Evolutionary conservation across 371 early-diverging fungal genomes (phyloP), one percentile per base, ranked within the genome.

Genomic region (Mucor irregularis): DNA sequence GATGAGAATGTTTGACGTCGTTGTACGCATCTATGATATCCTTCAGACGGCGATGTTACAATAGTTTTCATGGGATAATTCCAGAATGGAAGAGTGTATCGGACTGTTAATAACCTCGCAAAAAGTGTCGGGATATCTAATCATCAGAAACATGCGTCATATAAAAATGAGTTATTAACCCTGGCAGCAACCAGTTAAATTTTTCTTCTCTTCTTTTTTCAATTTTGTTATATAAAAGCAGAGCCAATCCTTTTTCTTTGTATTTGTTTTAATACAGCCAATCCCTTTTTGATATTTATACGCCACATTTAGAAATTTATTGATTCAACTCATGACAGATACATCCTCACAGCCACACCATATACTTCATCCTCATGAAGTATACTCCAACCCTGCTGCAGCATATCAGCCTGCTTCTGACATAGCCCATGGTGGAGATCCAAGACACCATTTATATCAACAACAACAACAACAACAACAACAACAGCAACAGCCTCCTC

Each of bases 301-400:
- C 43, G 30, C 47, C 25, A 34, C 58, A 43, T 30, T 35, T 34
- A 26, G 16, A 48, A 35, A 35, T 37, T 40, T 42, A 55, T 55
- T 54, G 55, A 49, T 47, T 42, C 21, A 54, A 53, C 11, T 28
- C 33, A 62, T 62, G 62, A 62, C 62, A 50, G 62, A 62, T 33
- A 51, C 62, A 34, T 46, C 62, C n/a, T 44, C 51, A 45, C 50
- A 49, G 16, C 50, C 51, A 45, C 50, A 49, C 21, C 50, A 51
- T 35, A 30, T 59, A 24, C 48, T 61, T 49, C 61, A 47, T 61
- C 52, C 60, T 33, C 53, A 61, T 28, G 53, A 59, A 43, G 49
- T 29, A 5, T 49, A 61, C 33, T 7, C 54, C 17, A 50, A 56
- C 35, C 30, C 49, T 33, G 38, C 37, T 21, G 13, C 38, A 16